These are phyloP conservation scores for Pythium sp. DNA, from an alignment of 352 stramenopile species.

Conservation along the genomic window DNA sequence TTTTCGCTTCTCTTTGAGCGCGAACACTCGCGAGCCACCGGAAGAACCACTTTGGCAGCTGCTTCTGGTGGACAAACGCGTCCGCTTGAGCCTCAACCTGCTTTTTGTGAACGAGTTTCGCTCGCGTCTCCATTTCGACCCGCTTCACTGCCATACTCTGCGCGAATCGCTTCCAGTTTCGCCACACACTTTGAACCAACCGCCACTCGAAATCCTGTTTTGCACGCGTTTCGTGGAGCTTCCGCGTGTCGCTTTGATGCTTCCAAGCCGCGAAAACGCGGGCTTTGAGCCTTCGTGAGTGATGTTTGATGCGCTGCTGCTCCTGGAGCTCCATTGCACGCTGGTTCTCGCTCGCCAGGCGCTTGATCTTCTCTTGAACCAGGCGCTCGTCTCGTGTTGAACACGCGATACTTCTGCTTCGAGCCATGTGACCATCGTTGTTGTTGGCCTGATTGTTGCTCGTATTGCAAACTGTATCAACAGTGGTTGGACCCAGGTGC, in stretches of 20 bases:
- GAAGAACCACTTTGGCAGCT: constrained; percentile 51
- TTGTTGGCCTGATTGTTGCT: constrained; percentile 19
- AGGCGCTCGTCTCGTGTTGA: constrained; percentile 21
- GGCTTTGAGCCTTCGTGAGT: background rate
- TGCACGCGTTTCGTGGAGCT: background rate
- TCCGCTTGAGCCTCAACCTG: constrained; percentile 18
- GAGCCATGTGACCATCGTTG: too few species aligned
- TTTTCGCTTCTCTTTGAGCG: constrained; percentile 28
- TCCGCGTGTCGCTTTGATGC: background rate
- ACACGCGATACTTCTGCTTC: too few species aligned
- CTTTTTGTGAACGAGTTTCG: constrained; percentile 24
- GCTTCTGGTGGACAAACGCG: constrained; percentile 32
- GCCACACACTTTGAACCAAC: constrained; percentile 22
- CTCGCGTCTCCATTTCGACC: constrained; percentile 13
- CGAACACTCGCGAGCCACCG: constrained; percentile 30
- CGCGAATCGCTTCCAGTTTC: constrained; percentile 15
- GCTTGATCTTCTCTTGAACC: constrained; percentile 34
- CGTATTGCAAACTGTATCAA: background rate
- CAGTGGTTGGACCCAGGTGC: too few species aligned
- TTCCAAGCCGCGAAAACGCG: constrained; percentile 2
- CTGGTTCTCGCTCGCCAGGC: constrained; percentile 23
- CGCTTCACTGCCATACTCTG: constrained; percentile 7
- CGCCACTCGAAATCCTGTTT: constrained; percentile 22
- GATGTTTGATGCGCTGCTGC: background rate
- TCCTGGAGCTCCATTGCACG: constrained; percentile 3